Conservation (phyloP, 1,284 basidiomycete species). For the Naganishia cerealis region DNA sequence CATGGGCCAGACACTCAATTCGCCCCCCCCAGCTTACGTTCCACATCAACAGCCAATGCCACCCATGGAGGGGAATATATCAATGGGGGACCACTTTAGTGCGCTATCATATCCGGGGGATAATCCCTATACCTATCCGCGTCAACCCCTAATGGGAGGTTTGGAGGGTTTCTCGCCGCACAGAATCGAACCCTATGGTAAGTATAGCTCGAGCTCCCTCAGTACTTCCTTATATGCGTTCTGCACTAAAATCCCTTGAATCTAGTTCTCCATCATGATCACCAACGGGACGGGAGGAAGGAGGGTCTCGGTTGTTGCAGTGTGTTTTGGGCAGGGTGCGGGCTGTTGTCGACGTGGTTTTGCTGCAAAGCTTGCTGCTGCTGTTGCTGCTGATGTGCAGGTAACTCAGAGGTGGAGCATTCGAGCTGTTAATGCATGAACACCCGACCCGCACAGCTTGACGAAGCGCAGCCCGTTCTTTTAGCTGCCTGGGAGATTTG, state of each 20-base stretch:
- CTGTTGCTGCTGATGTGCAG: no score
- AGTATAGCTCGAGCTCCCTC: neutral
- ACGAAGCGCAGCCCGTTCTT: no score
- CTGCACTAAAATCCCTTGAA: neutral
- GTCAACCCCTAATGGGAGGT: neutral
- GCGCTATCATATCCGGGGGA: neutral
- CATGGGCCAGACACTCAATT: neutral
- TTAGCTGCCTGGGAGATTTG: no score
- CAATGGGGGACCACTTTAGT: neutral
- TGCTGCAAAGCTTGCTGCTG: constrained; percentile 2
- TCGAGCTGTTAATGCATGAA: no score
- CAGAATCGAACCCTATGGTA: neutral
- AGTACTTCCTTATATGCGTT: neutral
- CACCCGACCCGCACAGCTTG: no score
- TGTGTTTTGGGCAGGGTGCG: neutral
- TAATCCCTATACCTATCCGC: neutral
- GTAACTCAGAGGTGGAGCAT: no score
- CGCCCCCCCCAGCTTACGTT: neutral
- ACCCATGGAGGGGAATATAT: neutral
- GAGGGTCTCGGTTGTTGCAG: neutral
- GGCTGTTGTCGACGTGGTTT: neutral
- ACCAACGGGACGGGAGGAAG: neutral
- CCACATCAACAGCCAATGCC: neutral
- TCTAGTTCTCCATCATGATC: neutral
- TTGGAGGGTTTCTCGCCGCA: neutral